A percentile compares a stretch with the other conserved stretches of the same genome.
Evolutionary conservation across 768 basidiomycete species (phyloP).

Genomic region (Boletus tomentosulus): DNA sequence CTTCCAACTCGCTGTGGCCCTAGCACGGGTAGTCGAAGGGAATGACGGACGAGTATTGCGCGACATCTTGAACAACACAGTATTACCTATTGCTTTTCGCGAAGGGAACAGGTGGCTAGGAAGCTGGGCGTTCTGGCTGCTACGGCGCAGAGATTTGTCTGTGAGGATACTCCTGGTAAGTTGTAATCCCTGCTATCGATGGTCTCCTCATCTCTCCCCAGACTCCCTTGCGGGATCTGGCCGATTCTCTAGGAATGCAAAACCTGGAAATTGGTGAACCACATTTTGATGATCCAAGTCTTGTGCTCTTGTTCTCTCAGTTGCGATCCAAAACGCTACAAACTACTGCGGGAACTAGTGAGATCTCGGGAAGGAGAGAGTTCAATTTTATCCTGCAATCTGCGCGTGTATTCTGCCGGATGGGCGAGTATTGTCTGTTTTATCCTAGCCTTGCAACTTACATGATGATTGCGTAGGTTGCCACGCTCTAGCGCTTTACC

Average conservation of each 20-base stretch:
- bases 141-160: slow-evolving; percentile 82
- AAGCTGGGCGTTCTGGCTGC: slow-evolving; percentile 95
- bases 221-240: slow-evolving; percentile 78
- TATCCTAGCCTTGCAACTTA: neutral
- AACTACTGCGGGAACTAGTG: slow-evolving; percentile 87
- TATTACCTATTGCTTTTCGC: slow-evolving; percentile 80
- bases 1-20: slow-evolving; percentile 83
- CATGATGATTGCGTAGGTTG: slow-evolving; percentile 56
- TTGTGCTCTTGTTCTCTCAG: slow-evolving; percentile 86
- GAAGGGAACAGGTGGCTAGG: slow-evolving; percentile 91
- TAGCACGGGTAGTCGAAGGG: slow-evolving; percentile 82
- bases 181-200: neutral
- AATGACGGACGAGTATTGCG: slow-evolving; percentile 76
- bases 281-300: slow-evolving; percentile 90
- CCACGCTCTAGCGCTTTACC: slow-evolving; percentile 85
- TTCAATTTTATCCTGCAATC: slow-evolving; percentile 97
- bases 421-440: slow-evolving; percentile 61
- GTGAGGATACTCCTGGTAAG: slow-evolving; percentile 87
- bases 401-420: slow-evolving; percentile 86
- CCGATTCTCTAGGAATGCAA: slow-evolving; percentile 47
- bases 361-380: slow-evolving; percentile 82
- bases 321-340: slow-evolving; percentile 88
- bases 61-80: slow-evolving; percentile 64
- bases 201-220: slow-evolving; percentile 24
- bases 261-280: slow-evolving; percentile 73